phyloP scores from a whole-genome alignment of 768 basidiomycete species.

The Russula sp. region DNA sequence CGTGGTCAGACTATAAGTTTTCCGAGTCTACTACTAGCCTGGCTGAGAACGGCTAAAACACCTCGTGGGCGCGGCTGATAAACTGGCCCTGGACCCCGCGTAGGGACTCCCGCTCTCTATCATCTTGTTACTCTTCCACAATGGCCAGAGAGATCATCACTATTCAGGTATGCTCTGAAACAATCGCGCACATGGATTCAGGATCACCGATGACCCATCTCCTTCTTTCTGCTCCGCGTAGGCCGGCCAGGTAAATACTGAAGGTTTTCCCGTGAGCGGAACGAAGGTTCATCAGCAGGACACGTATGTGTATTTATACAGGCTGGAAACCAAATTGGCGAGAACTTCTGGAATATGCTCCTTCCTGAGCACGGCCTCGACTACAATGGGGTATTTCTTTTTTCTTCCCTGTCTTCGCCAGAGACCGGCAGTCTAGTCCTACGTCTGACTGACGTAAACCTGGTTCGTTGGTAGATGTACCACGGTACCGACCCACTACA shows the following conservation, averaged over 20 bases:
- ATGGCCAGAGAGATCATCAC: slow-evolving; percentile 83
- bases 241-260: slow-evolving; percentile 64
- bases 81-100: not conserved
- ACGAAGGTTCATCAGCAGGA: slow-evolving; percentile 2
- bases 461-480: slow-evolving; percentile 37
- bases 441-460: not conserved
- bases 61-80: slow-evolving; percentile 10
- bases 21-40: too few relatives aligned
- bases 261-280: slow-evolving; percentile 17
- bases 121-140: slow-evolving; percentile 19
- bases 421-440: not conserved
- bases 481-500: slow-evolving; percentile 68
- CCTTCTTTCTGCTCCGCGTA: slow-evolving; percentile 27
- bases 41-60: slow-evolving; percentile 9
- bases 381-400: slow-evolving; percentile 48
- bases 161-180: slow-evolving; percentile 47
- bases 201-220: not conserved
- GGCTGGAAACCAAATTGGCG: slow-evolving; percentile 77
- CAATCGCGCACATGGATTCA: not conserved
- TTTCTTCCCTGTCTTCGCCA: not conserved
- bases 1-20: too few relatives aligned
- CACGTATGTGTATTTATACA: slow-evolving; percentile 26
- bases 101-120: not conserved
- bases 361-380: slow-evolving; percentile 83
- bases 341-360: slow-evolving; percentile 85